Conservation (phyloP, 257 asterid species). For the Leonotis leonurus region DNA sequence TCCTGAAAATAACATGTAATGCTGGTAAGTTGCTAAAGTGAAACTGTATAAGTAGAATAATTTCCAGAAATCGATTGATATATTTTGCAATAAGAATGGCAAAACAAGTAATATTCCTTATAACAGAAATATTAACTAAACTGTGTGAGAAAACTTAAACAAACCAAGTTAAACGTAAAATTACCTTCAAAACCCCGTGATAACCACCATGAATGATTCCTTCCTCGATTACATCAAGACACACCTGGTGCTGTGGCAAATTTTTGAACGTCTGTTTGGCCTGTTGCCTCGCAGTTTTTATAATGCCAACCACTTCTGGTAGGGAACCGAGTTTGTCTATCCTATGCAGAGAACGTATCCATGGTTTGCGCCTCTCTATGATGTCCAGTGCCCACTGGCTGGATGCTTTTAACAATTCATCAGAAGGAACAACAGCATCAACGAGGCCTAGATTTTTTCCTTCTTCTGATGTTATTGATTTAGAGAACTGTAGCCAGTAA, state of each 20-base stretch:
- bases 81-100: conserved; percentile 4
- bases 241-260: conserved; percentile 86
- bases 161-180: conserved; percentile 16
- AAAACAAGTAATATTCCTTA: background rate
- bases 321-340: conserved; percentile 73
- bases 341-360: conserved; percentile 85
- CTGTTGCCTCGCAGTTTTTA: conserved; percentile 64
- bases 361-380: conserved; percentile 62
- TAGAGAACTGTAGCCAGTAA: conserved; percentile 55
- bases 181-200: conserved; percentile 79
- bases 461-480: conserved; percentile 75
- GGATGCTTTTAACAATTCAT: conserved; percentile 64
- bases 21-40: conserved; percentile 7
- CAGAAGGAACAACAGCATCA: conserved; percentile 72
- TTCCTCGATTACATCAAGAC: conserved; percentile 85
- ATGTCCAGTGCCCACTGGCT: conserved; percentile 86
- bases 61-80: background rate
- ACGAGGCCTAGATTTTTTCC: conserved; percentile 81
- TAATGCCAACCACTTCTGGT: conserved; percentile 49
- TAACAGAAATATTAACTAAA: background rate
- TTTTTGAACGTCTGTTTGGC: conserved; percentile 59
- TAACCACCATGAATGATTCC: conserved; percentile 92
- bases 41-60: background rate
- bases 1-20: conserved; percentile 46
- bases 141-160: conserved; percentile 5